phyloP scores from a whole-genome alignment of 2,329 filamentous ascomycete genomes.

The Penicillium corylophilum region DNA sequence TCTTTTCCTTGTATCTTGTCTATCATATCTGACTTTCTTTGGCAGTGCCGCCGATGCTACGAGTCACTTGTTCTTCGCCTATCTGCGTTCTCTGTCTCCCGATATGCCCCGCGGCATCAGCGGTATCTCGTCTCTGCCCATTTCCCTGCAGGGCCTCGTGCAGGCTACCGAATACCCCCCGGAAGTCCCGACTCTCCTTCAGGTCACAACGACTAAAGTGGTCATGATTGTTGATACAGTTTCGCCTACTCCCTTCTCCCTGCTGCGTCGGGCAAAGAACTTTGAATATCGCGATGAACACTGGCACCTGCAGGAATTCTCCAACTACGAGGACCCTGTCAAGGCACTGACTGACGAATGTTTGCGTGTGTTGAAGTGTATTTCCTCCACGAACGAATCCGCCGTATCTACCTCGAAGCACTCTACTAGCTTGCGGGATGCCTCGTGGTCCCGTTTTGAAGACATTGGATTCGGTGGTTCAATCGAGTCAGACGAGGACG shows the following conservation, averaged over 20 bases:
- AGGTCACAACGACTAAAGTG: constrained; percentile 79
- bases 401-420: constrained; percentile 68
- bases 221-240: constrained; percentile 96
- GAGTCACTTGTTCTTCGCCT: constrained; percentile 97
- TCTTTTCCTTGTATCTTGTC: constrained; percentile 6
- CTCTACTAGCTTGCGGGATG: constrained; percentile 73
- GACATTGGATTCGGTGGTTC: constrained; percentile 85
- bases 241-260: constrained; percentile 88
- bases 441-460: constrained; percentile 95
- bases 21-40: constrained; percentile 28
- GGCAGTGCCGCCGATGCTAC: constrained; percentile 86
- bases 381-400: constrained; percentile 86
- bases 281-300: constrained; percentile 95
- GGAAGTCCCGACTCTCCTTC: constrained; percentile 70
- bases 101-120: constrained; percentile 66
- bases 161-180: constrained; percentile 95
- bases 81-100: constrained; percentile 85
- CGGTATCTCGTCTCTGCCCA: constrained; percentile 81
- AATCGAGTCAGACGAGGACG: constrained; percentile 68
- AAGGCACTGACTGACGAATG: constrained; percentile 90
- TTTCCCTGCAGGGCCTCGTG: constrained; percentile 85
- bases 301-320: constrained; percentile 76
- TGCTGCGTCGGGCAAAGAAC: constrained; percentile 85
- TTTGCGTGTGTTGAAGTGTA: constrained; percentile 80
- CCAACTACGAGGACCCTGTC: constrained; percentile 85